Evolutionary conservation across 2,329 filamentous ascomycete species (phyloP), one percentile per base, ranked within the genome.

Genomic region (Tolypocladium cylindrosporum): DNA sequence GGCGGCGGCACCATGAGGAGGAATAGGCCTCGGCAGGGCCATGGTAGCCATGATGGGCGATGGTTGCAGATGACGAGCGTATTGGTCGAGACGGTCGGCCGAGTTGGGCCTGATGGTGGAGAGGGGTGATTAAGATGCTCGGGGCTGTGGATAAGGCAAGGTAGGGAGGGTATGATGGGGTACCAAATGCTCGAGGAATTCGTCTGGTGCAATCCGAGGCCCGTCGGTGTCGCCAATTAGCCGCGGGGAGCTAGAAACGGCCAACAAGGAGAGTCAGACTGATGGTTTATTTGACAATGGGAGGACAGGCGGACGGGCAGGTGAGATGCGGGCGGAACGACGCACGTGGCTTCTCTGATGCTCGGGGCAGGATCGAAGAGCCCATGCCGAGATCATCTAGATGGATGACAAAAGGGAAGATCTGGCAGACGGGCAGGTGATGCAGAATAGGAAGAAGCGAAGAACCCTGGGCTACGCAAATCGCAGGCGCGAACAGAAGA

Each of bases 31-130:
- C 40, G 78, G 72, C 48, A 84, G 69, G 54, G 81, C 78, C 67
- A 84, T 76, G 57, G 81, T 82, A 59, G 81, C 77, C 81, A 84
- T 84, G 56, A 42, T 54, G 56, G 53, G 43, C 53, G 37, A 34
- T 8, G 45, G 54, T 10, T 5, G 34, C n/a, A 27, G 14, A 9
- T 19, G n/a, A 13, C 14, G 5, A 7, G 45, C 24, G 45, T 50
- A 31, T 34, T 7, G 16, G 27, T 50, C 45, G 45, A 11, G 45
- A 40, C 16, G 39, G 39, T 40, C 39, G 27, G 24, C 6, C 45
- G 24, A 14, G 21, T 31, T 50, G 45, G 13, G 24, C 24, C 14
- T 19, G 24, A 34, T 19, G 24, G 45, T 16, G 14, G 45, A 13
- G n/a, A 50, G 45, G 19, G 16, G 31, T 10, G 31, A n/a, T n/a